Base-by-base conservation (phyloP, 768 basidiomycete species). In the Leccinum olivaceopallidum region DNA sequence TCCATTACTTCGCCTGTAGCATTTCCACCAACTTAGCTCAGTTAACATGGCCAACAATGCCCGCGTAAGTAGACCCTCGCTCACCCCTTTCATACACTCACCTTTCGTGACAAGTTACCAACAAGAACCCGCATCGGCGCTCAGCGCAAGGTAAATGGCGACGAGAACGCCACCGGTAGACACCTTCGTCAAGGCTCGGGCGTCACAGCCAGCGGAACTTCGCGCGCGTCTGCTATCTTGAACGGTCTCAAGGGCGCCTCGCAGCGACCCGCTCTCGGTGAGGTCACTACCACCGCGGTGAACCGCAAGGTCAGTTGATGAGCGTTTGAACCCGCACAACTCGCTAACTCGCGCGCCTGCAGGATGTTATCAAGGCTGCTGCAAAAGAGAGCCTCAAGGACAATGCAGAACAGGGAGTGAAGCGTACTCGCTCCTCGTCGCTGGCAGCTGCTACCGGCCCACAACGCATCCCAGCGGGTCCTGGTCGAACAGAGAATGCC, bases 261-360 rank as follows among this genome's bases (percentile, higher is more conserved):
- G 22, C 85, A 86, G 71, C 83, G 94, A 65, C 81, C 88, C 34
- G 92, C 87, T 44, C 81, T 95, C 54, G 85, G 86, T 60, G 93
- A 94, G 76, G 92, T 95, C 39, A 89, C 89, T 50, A 87, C 83
- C 55, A 83, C 84, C 62, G 86, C 88, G 58, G 84, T 91, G 55
- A 92, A 91, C 74, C 84, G 86, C 72, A 92, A 89, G 79, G 90
- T 89, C 69, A 64, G 83, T 71, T 18, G 58, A 53, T 53, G 36
- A 18, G 39, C 4, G 13, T 55, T 37, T n/a, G 34, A 55, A 26
- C 55, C n/a, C 30, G 28, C 42, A 16, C 26, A 48, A 28, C 4
- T 62, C n/a, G n/a, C 61, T 63, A 28, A 58, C 39, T 20, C 47
- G 52, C 49, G 16, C 13, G 42, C 22, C 32, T 37, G 47, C 56